These are phyloP conservation scores for Cyclostephanos tholiformis DNA, from an alignment of 108 stramenopile genomes.

Conservation along the genomic window DNA sequence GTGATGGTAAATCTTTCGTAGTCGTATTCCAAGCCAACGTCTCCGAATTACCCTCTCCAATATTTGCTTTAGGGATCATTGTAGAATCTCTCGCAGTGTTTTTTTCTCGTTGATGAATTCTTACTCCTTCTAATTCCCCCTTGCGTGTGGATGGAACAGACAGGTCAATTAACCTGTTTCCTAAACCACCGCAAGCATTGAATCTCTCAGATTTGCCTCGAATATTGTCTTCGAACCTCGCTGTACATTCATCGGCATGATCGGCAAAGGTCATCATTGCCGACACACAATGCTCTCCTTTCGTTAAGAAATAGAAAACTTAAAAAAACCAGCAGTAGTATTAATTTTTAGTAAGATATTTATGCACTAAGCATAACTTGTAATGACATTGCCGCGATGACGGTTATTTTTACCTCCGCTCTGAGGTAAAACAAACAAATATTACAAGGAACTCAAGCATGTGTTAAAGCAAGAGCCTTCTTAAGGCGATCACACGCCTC, in stretches of 20 bases:
- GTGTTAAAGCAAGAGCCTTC: slow-evolving; percentile 56
- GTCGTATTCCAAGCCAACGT: background rate
- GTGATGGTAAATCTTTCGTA: slow-evolving; percentile 24
- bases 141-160: background rate
- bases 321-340: too few relatives aligned
- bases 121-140: background rate
- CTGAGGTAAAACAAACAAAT: too few relatives aligned
- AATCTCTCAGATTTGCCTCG: background rate
- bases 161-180: background rate
- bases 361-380: too few relatives aligned
- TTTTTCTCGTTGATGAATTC: too few relatives aligned
- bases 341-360: too few relatives aligned
- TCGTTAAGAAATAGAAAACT: too few relatives aligned
- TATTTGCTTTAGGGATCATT: background rate
- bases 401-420: too few relatives aligned
- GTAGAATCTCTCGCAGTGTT: background rate
- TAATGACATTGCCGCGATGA: too few relatives aligned
- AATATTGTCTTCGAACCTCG: background rate
- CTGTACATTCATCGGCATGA: background rate
- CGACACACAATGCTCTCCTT: too few relatives aligned
- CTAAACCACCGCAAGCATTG: too few relatives aligned
- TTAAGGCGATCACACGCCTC: slow-evolving; percentile 92
- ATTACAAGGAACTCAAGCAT: background rate
- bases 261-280: background rate
- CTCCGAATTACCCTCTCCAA: background rate